Evolutionary conservation across 2,329 filamentous ascomycete species (phyloP), one percentile per base, ranked within the genome.

Genomic region (Clarireedia sp.): DNA sequence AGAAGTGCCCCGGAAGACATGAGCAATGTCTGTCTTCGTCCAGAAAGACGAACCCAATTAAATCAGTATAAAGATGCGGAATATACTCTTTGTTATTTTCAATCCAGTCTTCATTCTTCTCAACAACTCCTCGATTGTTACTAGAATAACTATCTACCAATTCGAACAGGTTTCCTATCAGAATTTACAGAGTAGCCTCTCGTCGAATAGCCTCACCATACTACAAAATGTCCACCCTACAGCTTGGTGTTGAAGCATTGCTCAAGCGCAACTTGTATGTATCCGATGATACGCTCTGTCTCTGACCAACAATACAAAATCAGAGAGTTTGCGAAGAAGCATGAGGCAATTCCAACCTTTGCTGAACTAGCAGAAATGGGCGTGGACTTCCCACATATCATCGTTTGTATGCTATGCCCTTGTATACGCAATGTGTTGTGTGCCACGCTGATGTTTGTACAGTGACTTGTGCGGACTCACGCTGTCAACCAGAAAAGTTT

Each of bases 401-500:
- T 54, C 10, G 38, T 60, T 36, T 24, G 54, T 57, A 44, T 43
- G 43, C 54, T 24, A 29, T 8, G 16, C 7, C 19, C 23, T 43
- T 26, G 12, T 26, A 16, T 3, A 9, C 4, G 29, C 29, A 10
- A 33, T 9, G 12, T 33, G 10, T 33, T 9, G 9, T 33, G 12
- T 33, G 4, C 29, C 29, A 33, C 10, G 29, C 29, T 33, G 10
- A 33, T 33, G 29, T 12, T 33, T 24, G 44, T 19, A 33, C 9
- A 61, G 52, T 59, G 1, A 54, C 55, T 7, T 59, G 56, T 47
- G 21, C 29, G 19, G 59, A 61, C 17, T 54, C 56, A 12, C 48
- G 54, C 41, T 46, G 49, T 26, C 17, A 37, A 2, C 57, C 55
- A 5, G 51, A 58, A 19, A 51, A 51, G 7, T 58, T 60, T n/a